These are phyloP conservation scores for Diaporthe sp. DNA, from an alignment of 2,329 filamentous ascomycete species.

Conservation along the genomic window DNA sequence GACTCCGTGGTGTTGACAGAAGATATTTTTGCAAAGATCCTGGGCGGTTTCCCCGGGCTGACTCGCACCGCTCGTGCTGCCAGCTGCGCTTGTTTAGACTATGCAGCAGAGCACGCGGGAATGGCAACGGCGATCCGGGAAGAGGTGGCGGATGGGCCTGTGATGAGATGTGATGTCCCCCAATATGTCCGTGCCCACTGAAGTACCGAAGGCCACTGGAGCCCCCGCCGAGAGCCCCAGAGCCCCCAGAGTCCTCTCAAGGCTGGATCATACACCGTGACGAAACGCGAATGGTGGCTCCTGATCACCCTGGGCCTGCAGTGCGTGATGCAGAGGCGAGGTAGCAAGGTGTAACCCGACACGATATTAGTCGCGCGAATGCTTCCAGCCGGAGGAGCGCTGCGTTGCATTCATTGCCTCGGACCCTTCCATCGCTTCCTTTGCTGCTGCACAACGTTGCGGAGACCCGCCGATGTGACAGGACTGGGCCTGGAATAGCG, in stretches of 20 bases:
- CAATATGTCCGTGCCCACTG: slow-evolving; percentile 2
- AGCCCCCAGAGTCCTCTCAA: too few species aligned
- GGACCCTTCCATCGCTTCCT: slow-evolving; percentile 22
- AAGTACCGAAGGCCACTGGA: slow-evolving; percentile 9
- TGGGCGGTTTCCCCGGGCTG: not conserved
- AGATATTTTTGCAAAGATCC: not conserved
- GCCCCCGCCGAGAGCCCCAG: not conserved
- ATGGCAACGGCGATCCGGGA: slow-evolving; percentile 20
- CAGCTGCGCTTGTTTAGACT: not conserved
- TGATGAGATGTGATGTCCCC: slow-evolving; percentile 14
- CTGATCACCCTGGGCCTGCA: slow-evolving; percentile 6
- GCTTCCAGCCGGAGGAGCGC: not conserved
- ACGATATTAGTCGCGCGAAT: slow-evolving; percentile 12
- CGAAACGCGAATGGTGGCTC: slow-evolving; percentile 2
- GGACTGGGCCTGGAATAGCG: not conserved
- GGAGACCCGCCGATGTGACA: not conserved
- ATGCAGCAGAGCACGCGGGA: slow-evolving; percentile 11
- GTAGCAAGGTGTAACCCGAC: slow-evolving; percentile 22
- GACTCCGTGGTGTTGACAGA: not conserved
- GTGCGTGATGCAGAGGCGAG: slow-evolving; percentile 5
- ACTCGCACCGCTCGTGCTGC: slow-evolving; percentile 6
- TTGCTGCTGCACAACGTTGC: slow-evolving; percentile 9
- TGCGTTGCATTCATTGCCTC: slow-evolving; percentile 13
- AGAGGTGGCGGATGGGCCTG: slow-evolving; percentile 1
- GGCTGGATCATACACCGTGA: not conserved